Percentiles rank a stretch among this genome's conserved stretches.
These are phyloP conservation scores for Pulveroboletus sp. DNA, from an alignment of 768 basidiomycete species.

Conservation along the genomic window DNA sequence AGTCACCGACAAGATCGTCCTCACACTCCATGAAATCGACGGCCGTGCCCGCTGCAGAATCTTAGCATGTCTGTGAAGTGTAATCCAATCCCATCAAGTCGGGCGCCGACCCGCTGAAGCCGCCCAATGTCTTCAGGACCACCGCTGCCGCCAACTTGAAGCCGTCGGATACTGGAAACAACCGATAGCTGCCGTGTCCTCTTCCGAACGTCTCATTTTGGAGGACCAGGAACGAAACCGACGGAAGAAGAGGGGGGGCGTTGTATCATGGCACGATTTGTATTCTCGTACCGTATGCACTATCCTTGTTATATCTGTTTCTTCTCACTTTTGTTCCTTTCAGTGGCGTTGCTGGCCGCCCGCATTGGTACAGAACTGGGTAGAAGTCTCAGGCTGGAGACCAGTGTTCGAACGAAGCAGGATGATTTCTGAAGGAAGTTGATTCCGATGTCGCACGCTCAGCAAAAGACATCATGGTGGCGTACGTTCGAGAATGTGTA, in stretches of 20 bases:
- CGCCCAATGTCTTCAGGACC: slow-evolving; percentile 75
- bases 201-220: slow-evolving; percentile 79
- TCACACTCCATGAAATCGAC: slow-evolving; percentile 61
- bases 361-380: no score
- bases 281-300: no score
- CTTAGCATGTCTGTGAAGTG: slow-evolving; percentile 40
- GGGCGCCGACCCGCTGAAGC: slow-evolving; percentile 60
- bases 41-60: slow-evolving; percentile 25
- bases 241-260: slow-evolving; percentile 51
- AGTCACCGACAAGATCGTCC: slow-evolving; percentile 72
- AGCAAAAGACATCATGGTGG: no score
- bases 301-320: no score
- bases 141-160: slow-evolving; percentile 35
- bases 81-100: slow-evolving; percentile 51
- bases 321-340: no score
- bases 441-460: no score
- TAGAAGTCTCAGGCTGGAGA: no score
- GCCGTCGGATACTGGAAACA: slow-evolving; percentile 50
- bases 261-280: slow-evolving; percentile 16
- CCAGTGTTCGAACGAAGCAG: no score
- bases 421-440: no score
- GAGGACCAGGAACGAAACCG: slow-evolving; percentile 92
- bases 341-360: no score
- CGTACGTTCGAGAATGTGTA: no score
- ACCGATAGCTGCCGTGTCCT: slow-evolving; percentile 61